Conservation (phyloP, 176 grass and related monocot species). For the Cenchrus fungigraminus region DNA sequence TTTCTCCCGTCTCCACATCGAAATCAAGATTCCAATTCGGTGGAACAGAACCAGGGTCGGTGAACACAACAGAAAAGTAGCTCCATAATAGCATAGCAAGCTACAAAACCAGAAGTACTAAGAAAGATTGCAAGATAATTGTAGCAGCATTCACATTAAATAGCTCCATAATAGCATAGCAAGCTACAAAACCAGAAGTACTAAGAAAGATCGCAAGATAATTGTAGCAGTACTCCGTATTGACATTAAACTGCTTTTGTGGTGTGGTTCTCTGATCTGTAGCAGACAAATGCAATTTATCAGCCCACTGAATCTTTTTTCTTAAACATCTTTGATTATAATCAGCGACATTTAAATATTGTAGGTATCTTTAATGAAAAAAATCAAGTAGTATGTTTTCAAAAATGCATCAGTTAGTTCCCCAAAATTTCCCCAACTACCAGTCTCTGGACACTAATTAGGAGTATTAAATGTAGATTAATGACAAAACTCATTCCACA, state of each 20-base stretch:
- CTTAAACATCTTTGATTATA: neutral
- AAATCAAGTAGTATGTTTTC: slow-evolving; percentile 3
- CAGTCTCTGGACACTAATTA: too few relatives aligned
- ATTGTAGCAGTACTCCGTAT: neutral
- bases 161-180: too few relatives aligned
- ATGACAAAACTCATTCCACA: too few relatives aligned
- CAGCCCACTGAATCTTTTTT: neutral
- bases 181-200: neutral
- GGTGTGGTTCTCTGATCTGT: neutral
- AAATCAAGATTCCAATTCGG: slow-evolving; percentile 81
- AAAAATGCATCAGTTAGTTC: neutral
- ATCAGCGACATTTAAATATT: neutral
- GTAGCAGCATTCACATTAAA: slow-evolving; percentile 1
- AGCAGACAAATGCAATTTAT: neutral
- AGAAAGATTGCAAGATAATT: neutral
- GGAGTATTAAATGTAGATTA: too few relatives aligned
- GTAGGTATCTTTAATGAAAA: neutral
- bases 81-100: slow-evolving; percentile 92
- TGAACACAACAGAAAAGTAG: slow-evolving; percentile 90
- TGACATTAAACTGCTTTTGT: slow-evolving; percentile 1
- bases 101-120: slow-evolving; percentile 48
- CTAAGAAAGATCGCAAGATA: neutral
- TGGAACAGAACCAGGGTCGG: slow-evolving; percentile 79
- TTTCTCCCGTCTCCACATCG: slow-evolving; percentile 91
- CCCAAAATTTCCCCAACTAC: too few relatives aligned